These are phyloP conservation scores for Penicillium sp. DNA, from an alignment of 2,329 filamentous ascomycete species.

Conservation along the genomic window DNA sequence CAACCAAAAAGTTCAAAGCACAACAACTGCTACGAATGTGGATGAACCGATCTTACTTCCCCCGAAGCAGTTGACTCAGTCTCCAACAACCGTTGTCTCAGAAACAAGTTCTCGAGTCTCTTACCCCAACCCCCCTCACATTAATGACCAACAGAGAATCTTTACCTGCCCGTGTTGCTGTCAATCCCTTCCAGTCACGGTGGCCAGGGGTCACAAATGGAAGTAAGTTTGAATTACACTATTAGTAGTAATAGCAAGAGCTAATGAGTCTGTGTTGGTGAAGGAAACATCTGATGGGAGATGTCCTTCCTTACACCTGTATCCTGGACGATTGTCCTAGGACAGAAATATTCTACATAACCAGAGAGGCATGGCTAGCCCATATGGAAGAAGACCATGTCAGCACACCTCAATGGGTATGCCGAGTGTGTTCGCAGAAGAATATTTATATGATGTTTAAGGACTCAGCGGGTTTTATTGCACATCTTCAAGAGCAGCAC, in stretches of 20 bases:
- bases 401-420: neutral
- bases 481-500: neutral
- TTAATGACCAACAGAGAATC: neutral
- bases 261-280: neutral
- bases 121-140: constrained; percentile 12
- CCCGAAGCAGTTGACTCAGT: neutral
- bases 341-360: neutral
- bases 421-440: neutral
- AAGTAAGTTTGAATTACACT: constrained; percentile 7
- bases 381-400: neutral
- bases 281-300: constrained; percentile 1
- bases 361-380: neutral
- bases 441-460: neutral
- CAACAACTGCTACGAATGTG: neutral
- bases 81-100: constrained; percentile 3
- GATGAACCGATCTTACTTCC: neutral
- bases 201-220: constrained; percentile 5
- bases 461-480: neutral
- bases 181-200: constrained; percentile 3
- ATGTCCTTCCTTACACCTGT: constrained; percentile 7
- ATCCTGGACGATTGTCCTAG: neutral
- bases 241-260: neutral
- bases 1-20: neutral
- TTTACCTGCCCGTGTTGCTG: constrained; percentile 18
- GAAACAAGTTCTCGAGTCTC: constrained; percentile 1